Evolutionary conservation across 164 flowering plant species (phyloP), one percentile per base, ranked within the genome.

Genomic region (Echeveria elegans): DNA sequence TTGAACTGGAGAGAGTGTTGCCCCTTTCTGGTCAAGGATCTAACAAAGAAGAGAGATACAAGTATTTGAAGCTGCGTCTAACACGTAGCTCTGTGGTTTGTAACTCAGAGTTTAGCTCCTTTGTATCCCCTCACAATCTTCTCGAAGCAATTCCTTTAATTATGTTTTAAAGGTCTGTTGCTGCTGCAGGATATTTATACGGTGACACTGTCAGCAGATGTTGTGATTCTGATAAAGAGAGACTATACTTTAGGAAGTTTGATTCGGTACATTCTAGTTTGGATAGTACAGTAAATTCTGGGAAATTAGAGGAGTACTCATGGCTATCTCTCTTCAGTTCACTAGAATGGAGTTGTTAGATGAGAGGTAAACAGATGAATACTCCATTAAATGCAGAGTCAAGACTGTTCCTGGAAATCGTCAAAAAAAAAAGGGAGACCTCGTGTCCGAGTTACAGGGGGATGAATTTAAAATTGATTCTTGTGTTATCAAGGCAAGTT

Each of bases 301-400:
- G 74, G 86, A 83, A 80, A 38, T 91, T 68, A 81, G 98, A 63
- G 92, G 81, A 43, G 66, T 89, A 38, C 84, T 94, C 50, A 83
- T 86, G 92, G 77, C 77, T 68, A 68, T 94, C 72, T 91, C 91
- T 50, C 86, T 86, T 77, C 90, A 91, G 68, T 89, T 74, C 77
- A 77, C 87, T 72, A 88, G 82, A 71, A 74, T 77, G 71, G 98
- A 94, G 75, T 89, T 93, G 67, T 74, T 91, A 41, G 86, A 73
- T 59, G 92, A 83, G 64, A 82, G 72, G 24, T 81, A 58, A 67
- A 28, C 26, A 29, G 79, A 72, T n/a, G 29, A 72, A 43, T 68
- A 69, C 30, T 61, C 73, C 6, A 76, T 69, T 71, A 84, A 84
- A 72, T 63, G 79, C 34, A 82, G 76, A 70, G 84, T 71, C 69